These are phyloP conservation scores for Cercospora beticola DNA, from an alignment of 2,329 filamentous ascomycete species.

Conservation along the genomic window DNA sequence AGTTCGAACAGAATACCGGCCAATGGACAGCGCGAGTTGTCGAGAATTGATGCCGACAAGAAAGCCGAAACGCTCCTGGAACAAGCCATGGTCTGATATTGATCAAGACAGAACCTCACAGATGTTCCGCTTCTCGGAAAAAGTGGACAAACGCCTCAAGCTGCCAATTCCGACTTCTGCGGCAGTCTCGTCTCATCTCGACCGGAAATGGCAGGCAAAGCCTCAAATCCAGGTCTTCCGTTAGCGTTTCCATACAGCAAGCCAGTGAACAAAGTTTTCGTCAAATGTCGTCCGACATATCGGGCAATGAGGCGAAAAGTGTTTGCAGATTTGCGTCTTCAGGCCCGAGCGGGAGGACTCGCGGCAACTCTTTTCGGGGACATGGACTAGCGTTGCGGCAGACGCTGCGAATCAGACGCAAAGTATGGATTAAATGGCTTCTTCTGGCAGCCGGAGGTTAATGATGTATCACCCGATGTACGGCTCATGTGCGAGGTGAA, in stretches of 20 bases:
- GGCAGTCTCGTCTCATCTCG: not conserved
- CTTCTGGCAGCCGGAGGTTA: not conserved
- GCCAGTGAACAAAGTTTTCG: not conserved
- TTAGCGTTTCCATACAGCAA: not conserved
- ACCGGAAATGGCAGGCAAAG: not conserved
- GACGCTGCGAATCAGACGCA: not conserved
- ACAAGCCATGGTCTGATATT: not conserved
- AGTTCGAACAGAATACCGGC: not conserved
- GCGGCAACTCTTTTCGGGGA: slow-evolving; percentile 3
- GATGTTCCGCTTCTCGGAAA: not conserved
- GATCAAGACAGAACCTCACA: not conserved
- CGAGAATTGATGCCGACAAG: not conserved
- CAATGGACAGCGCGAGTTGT: not conserved
- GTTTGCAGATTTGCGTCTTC: not conserved
- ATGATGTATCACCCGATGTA: not conserved
- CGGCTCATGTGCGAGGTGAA: not conserved
- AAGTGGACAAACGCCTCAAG: not conserved
- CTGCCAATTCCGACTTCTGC: not conserved
- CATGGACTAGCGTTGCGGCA: not conserved
- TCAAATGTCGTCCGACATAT: not conserved
- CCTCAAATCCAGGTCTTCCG: not conserved
- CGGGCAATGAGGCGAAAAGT: not conserved
- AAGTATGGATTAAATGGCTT: not conserved
- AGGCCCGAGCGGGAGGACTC: slow-evolving; percentile 3
- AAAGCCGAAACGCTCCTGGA: not conserved